A percentile compares a stretch with the other conserved stretches of the same genome.
These are phyloP conservation scores for Flaveria sonorensis DNA, from an alignment of 129 eudicot genomes.

Conservation along the genomic window DNA sequence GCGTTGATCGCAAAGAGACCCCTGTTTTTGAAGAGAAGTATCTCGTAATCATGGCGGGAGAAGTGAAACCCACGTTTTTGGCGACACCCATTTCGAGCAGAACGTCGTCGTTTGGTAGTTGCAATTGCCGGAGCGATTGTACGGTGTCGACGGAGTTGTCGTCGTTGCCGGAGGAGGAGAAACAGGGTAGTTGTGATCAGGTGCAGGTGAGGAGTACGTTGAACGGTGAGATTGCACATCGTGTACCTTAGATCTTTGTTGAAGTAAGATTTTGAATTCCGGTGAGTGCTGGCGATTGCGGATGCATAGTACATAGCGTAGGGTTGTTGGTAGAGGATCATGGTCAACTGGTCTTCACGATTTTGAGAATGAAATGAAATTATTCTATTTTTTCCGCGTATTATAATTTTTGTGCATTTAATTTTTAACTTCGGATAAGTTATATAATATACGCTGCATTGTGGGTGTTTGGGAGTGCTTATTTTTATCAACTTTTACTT, in stretches of 20 bases:
- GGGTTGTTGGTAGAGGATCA: conserved; percentile 28
- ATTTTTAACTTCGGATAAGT: not conserved
- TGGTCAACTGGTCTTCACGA: not conserved
- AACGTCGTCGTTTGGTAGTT: conserved; percentile 60
- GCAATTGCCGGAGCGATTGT: conserved; percentile 25
- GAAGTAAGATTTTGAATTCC: not conserved
- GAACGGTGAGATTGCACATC: conserved; percentile 17
- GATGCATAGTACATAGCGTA: conserved; percentile 25
- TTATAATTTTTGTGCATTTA: not conserved
- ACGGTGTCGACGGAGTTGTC: conserved; percentile 22
- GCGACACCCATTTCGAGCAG: conserved; percentile 63
- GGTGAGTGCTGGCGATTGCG: conserved; percentile 27
- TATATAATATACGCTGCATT: not conserved
- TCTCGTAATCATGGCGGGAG: conserved; percentile 66
- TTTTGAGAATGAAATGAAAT: conserved; percentile 26
- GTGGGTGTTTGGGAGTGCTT: too few species aligned
- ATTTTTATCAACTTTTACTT: too few species aligned
- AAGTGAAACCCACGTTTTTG: conserved; percentile 54
- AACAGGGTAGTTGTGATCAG: conserved; percentile 33
- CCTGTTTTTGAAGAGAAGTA: conserved; percentile 53
- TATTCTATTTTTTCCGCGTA: conserved; percentile 17
- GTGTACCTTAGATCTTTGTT: not conserved
- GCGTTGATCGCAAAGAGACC: conserved; percentile 20
- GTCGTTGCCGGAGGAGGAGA: conserved; percentile 29
- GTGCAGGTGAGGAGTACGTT: conserved; percentile 27